A percentile compares a stretch with the other conserved stretches of the same genome.
Evolutionary conservation across 768 basidiomycete genomes (phyloP).

Genomic region (Pulveroboletus sp.): DNA sequence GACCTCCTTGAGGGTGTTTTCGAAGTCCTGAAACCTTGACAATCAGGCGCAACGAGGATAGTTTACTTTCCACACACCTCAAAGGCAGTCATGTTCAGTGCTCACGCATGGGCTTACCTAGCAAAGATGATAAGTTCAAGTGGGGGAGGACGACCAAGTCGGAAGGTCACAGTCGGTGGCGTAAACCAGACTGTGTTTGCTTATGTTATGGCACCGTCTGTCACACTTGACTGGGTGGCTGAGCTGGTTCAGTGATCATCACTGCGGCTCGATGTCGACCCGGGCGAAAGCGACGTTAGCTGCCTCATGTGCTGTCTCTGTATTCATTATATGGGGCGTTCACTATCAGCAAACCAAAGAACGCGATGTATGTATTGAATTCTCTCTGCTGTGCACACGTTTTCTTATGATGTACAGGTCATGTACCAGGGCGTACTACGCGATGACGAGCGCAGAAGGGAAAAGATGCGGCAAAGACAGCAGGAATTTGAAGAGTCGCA

Average conservation of each 20-base stretch:
- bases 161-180: conserved; percentile 10
- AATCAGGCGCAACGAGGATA: conserved; percentile 3
- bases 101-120: conserved; percentile 19
- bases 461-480: conserved; percentile 66
- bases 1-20: conserved; percentile 73
- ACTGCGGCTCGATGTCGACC: conserved; percentile 46
- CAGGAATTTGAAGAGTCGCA: conserved; percentile 57
- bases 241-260: conserved; percentile 4
- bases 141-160: conserved; percentile 12
- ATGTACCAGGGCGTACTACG: conserved; percentile 91
- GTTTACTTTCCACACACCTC: conserved; percentile 30
- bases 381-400: neutral
- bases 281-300: conserved; percentile 72
- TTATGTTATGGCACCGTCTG: conserved; percentile 28
- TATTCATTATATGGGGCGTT: conserved; percentile 80
- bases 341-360: conserved; percentile 84
- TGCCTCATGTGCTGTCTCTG: conserved; percentile 57
- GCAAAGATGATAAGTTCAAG: conserved; percentile 5
- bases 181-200: conserved; percentile 34
- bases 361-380: conserved; percentile 52
- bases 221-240: conserved; percentile 13
- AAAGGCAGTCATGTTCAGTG: conserved; percentile 36
- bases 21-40: conserved; percentile 59
- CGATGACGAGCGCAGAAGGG: conserved; percentile 76
- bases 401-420: conserved; percentile 42